phyloP scores from a whole-genome alignment of 352 stramenopile species.

The Phytopythium helicoides region DNA sequence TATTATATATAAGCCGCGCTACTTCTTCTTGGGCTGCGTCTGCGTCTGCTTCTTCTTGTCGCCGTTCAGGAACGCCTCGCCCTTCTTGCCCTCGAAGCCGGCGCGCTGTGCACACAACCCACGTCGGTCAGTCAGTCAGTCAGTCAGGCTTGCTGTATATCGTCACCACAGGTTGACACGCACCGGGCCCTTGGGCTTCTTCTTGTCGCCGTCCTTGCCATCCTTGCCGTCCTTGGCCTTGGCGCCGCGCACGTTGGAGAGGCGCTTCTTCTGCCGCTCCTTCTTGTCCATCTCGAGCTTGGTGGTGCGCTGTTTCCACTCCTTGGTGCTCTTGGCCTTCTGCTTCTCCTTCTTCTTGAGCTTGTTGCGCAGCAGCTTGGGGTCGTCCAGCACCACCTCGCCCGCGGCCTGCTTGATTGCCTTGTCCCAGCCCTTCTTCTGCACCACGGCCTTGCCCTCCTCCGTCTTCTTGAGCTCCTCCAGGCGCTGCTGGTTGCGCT shows the following conservation, averaged over 20 bases:
- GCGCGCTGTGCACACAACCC: slow-evolving; percentile 37
- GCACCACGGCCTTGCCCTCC: slow-evolving; percentile 56
- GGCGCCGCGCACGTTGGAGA: slow-evolving; percentile 24
- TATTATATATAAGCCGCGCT: slow-evolving; percentile 45
- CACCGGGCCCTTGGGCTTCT: slow-evolving; percentile 39
- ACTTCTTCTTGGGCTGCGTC: slow-evolving; percentile 19
- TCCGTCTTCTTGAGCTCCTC: slow-evolving; percentile 81
- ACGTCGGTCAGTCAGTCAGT: not conserved
- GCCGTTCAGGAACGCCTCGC: slow-evolving; percentile 65
- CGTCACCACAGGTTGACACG: not conserved
- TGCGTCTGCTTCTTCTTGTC: slow-evolving; percentile 56
- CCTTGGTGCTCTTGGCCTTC: slow-evolving; percentile 76
- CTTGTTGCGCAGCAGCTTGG: slow-evolving; percentile 74
- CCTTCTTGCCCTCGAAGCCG: slow-evolving; percentile 83
- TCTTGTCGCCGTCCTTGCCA: slow-evolving; percentile 1
- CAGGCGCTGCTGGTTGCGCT: slow-evolving; percentile 70
- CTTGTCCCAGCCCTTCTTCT: slow-evolving; percentile 70
- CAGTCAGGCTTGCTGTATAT: not conserved
- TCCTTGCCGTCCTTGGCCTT: slow-evolving; percentile 15
- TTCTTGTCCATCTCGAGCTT: slow-evolving; percentile 65
- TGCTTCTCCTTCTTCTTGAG: slow-evolving; percentile 85
- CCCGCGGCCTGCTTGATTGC: slow-evolving; percentile 71
- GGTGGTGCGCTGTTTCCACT: slow-evolving; percentile 69
- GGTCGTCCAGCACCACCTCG: slow-evolving; percentile 67
- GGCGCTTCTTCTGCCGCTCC: slow-evolving; percentile 59